Conservation (phyloP, 169 alveolate species). For the Neospora caninum region DNA sequence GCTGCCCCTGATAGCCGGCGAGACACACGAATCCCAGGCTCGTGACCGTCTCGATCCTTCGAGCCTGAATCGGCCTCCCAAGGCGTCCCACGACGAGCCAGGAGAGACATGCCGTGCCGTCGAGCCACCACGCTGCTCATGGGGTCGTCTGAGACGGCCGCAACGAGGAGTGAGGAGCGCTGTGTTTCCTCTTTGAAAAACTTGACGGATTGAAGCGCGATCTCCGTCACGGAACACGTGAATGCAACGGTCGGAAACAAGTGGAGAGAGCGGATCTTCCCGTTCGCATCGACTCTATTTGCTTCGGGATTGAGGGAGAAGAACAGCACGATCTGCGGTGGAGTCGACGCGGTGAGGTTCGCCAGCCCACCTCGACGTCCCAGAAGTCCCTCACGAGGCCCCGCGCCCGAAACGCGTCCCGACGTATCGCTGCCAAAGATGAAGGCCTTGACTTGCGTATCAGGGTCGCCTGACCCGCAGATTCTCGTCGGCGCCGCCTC, state of each 20-base stretch:
- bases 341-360: background rate
- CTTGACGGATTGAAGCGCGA: conserved; percentile 10
- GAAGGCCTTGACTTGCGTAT: background rate
- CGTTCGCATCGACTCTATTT: conserved; percentile 42
- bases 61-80: too few species aligned
- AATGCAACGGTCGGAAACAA: conserved; percentile 62
- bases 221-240: conserved; percentile 49
- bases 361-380: background rate
- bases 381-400: background rate
- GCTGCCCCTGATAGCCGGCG: too few species aligned
- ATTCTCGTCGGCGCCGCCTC: background rate
- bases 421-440: background rate
- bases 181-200: conserved; percentile 8
- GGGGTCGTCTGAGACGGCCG: background rate
- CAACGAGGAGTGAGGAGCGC: background rate
- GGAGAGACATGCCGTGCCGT: background rate
- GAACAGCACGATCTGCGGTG: conserved; percentile 51
- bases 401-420: background rate
- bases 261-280: conserved; percentile 47
- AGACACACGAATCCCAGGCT: too few species aligned
- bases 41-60: too few species aligned
- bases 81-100: background rate
- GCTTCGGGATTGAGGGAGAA: conserved; percentile 41
- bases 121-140: background rate
- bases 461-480: conserved; percentile 15